Evolutionary conservation across 371 early-diverging fungal species (phyloP), one percentile per base, ranked within the genome.

Genomic region (Apophysomyces trapeziformis): DNA sequence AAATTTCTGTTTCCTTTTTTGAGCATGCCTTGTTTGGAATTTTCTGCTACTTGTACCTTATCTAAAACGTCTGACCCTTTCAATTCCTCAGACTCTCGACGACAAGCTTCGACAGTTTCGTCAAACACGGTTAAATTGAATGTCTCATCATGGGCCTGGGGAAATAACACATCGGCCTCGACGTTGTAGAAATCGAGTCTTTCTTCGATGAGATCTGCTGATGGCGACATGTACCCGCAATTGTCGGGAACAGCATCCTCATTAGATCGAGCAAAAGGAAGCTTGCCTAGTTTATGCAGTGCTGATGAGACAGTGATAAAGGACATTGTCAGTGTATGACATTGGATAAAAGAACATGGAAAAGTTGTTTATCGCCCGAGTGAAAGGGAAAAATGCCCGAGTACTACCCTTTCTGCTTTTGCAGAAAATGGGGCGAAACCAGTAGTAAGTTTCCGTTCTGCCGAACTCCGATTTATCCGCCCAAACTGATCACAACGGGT

Each of bases 81-180:
- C 21, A 50, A 21, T 21, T 50, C 54, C 3, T 50, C 54, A 7
- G 54, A 50, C 21, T 18, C 35, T 18, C 54, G 54, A 11, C 21
- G 54, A 50, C 21, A 26, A 11, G 54, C 54, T 21, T 71, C 63
- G 0, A 77, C 70, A 62, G 70, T 68, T 2, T 60, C 45, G 62
- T 73, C 66, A 62, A 80, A 74, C 2, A 71, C 75, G 0, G 67
- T 68, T 9, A 80, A 60, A 46, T 78, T 73, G 1, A 73, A 68
- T 16, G 61, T 16, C 8, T 60, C 71, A 1, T 39, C 35, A 4
- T 45, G 63, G 38, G 68, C 73, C 5, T 72, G 76, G 44, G 78
- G 78, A 57, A 65, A 80, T 12, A 80, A 26, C 1, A 80, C 80
- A 67, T 80, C 80, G 21, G 72, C 60, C 26, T 75, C 67, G 8